Conservation (phyloP, 1,284 basidiomycete genomes). For the Golubevia pallescens region DNA sequence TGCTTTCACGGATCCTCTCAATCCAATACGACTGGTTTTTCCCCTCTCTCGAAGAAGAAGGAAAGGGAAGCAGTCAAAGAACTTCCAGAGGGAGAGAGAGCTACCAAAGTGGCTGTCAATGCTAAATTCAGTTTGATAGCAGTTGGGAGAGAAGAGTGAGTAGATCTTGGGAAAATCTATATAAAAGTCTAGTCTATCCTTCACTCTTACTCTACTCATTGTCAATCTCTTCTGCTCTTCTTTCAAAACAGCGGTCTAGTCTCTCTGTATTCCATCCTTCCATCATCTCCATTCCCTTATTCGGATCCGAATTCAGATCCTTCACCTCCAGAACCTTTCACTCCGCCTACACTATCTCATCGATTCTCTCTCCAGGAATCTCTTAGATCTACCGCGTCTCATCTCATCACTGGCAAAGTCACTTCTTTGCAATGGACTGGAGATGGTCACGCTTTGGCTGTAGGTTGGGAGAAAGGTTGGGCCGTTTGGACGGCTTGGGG, state of each 20-base stretch:
- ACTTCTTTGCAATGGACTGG: slow-evolving; percentile 67
- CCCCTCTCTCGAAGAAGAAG: not conserved
- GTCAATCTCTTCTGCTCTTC: slow-evolving; percentile 68
- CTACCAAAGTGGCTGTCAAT: slow-evolving; percentile 74
- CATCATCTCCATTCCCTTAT: slow-evolving; percentile 30
- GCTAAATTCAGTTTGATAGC: slow-evolving; percentile 83
- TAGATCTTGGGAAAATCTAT: slow-evolving; percentile 68
- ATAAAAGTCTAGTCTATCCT: slow-evolving; percentile 70
- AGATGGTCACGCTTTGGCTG: slow-evolving; percentile 96
- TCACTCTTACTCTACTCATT: slow-evolving; percentile 70
- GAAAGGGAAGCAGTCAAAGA: not conserved
- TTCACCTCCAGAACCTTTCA: slow-evolving; percentile 21
- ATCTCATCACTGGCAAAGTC: slow-evolving; percentile 73
- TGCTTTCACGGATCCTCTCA: slow-evolving; percentile 1
- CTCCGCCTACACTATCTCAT: slow-evolving; percentile 41
- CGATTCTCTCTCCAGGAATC: slow-evolving; percentile 49
- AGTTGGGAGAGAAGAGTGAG: slow-evolving; percentile 77
- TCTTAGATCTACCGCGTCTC: slow-evolving; percentile 59
- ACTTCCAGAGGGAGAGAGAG: slow-evolving; percentile 70
- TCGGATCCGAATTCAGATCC: slow-evolving; percentile 40
- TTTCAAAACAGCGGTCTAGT: slow-evolving; percentile 19
- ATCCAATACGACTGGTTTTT: too few relatives aligned
- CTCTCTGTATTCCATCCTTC: slow-evolving; percentile 28
- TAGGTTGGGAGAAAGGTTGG: slow-evolving; percentile 89
- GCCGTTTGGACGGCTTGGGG: slow-evolving; percentile 90